These are phyloP conservation scores for Vanrija sp. DNA, from an alignment of 1,284 basidiomycete genomes.

Conservation along the genomic window DNA sequence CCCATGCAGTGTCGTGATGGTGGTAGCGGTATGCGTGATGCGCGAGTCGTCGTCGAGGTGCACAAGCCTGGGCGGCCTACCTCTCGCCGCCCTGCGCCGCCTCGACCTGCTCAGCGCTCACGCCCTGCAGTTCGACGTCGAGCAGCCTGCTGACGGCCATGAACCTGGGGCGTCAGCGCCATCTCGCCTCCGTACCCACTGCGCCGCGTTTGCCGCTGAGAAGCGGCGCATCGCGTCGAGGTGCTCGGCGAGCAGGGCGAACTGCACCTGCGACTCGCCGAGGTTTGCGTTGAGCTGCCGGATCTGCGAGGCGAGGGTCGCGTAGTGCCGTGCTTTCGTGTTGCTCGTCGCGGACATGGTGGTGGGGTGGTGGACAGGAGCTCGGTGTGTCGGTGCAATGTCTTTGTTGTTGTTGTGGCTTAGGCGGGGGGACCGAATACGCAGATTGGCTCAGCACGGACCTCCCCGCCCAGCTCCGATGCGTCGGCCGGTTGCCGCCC, in stretches of 20 bases:
- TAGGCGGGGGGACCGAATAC: not conserved
- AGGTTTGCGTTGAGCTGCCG: slow-evolving; percentile 37
- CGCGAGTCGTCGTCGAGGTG: too few species aligned
- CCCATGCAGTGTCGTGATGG: too few species aligned
- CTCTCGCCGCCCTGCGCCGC: too few species aligned
- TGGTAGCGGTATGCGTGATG: too few species aligned
- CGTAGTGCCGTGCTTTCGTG: slow-evolving; percentile 45
- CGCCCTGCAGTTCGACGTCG: slow-evolving; percentile 35
- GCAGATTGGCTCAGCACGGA: not conserved
- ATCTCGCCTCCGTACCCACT: slow-evolving; percentile 29
- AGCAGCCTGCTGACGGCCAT: slow-evolving; percentile 47
- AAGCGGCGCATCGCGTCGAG: slow-evolving; percentile 39
- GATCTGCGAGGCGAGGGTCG: slow-evolving; percentile 39
- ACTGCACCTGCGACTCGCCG: slow-evolving; percentile 36
- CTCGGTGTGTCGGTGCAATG: not conserved
- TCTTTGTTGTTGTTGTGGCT: not conserved
- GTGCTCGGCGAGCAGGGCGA: slow-evolving; percentile 35
- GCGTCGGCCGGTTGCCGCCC: not conserved
- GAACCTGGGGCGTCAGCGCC: slow-evolving; percentile 31
- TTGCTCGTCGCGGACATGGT: slow-evolving; percentile 26
- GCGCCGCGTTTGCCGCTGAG: slow-evolving; percentile 40
- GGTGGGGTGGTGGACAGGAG: not conserved
- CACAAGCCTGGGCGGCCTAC: too few species aligned
- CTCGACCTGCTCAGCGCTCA: too few species aligned
- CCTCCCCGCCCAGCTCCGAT: too few species aligned